phyloP scores from a whole-genome alignment of 2,329 filamentous ascomycete genomes.

The Metarhizium anisopliae region DNA sequence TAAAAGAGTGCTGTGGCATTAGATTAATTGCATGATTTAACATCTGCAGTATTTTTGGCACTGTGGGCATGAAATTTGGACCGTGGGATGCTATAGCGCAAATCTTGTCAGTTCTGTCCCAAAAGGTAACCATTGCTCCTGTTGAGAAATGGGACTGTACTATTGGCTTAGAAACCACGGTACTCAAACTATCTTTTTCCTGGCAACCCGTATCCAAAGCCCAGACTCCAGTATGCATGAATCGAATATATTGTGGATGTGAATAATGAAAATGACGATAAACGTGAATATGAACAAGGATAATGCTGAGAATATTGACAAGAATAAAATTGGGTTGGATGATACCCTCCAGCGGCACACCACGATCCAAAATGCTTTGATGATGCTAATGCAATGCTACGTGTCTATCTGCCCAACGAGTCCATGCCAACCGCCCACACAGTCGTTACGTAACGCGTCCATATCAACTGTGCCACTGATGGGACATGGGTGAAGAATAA shows the following conservation, averaged over 20 bases:
- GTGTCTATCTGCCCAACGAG: neutral
- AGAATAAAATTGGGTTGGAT: neutral
- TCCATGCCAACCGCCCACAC: neutral
- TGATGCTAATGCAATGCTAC: slow-evolving; percentile 3
- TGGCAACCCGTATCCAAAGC: no score
- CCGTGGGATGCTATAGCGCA: no score
- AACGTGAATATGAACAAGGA: no score
- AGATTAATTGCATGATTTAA: neutral
- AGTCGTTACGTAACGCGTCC: neutral
- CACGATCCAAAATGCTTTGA: neutral
- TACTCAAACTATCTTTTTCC: no score
- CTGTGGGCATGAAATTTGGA: neutral
- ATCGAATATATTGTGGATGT: no score
- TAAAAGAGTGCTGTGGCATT: neutral
- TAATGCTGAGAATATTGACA: neutral
- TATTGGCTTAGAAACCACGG: no score
- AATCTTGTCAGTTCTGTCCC: no score
- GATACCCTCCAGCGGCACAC: neutral
- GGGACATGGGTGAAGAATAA: neutral
- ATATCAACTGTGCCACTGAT: neutral
- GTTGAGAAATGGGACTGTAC: no score
- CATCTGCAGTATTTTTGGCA: neutral
- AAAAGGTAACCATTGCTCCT: no score
- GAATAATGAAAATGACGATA: no score
- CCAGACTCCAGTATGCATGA: no score